These are phyloP conservation scores for Botrytis pseudocinerea DNA, from an alignment of 2,329 filamentous ascomycete species.

Conservation along the genomic window DNA sequence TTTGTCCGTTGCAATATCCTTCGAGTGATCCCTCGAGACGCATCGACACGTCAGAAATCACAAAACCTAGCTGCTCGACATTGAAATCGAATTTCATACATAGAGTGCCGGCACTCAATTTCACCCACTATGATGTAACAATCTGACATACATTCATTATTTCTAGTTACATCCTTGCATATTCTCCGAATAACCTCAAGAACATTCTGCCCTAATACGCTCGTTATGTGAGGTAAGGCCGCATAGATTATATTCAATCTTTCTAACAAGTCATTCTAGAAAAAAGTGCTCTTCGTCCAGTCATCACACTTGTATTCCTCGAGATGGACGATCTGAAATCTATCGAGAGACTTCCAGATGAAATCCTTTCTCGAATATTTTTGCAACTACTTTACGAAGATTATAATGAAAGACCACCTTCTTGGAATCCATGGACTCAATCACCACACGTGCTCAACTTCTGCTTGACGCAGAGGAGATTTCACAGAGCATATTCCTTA, in stretches of 20 bases:
- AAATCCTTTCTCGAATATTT: constrained; percentile 24
- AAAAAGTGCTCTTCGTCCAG: background rate
- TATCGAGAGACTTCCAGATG: constrained; percentile 23
- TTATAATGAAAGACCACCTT: background rate
- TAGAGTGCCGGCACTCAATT: constrained; percentile 22
- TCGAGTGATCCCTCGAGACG: constrained; percentile 19
- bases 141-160: constrained; percentile 3
- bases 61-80: constrained; percentile 19
- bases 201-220: background rate
- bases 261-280: constrained; percentile 16
- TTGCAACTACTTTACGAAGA: constrained; percentile 21
- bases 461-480: constrained; percentile 21
- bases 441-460: constrained; percentile 22
- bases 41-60: constrained; percentile 25
- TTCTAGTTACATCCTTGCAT: constrained; percentile 2
- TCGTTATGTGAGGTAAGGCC: constrained; percentile 19
- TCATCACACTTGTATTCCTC: background rate
- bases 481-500: constrained; percentile 22
- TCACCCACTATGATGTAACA: constrained; percentile 22
- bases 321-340: constrained; percentile 20
- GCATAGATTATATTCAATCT: background rate
- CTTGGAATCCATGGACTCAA: constrained; percentile 18
- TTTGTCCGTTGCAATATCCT: background rate
- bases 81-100: constrained; percentile 13
- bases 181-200: constrained; percentile 15